phyloP scores from a whole-genome alignment of 164 flowering plant species.

The Santalum album region DNA sequence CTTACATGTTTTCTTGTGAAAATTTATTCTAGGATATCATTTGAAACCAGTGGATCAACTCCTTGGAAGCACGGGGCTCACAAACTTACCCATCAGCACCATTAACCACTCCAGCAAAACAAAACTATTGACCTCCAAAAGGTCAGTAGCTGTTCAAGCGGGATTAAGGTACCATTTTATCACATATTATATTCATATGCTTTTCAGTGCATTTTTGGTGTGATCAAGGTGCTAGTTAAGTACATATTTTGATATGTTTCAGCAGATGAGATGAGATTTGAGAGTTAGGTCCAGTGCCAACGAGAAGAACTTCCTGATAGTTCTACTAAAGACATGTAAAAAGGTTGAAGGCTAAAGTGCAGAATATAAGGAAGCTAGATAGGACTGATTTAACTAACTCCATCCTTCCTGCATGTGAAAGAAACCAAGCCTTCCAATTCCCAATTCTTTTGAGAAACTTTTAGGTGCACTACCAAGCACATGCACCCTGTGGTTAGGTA shows the following conservation, averaged over 20 bases:
- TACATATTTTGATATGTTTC: not conserved
- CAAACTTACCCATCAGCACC: conserved; percentile 25
- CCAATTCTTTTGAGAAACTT: too few species aligned
- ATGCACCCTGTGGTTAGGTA: too few species aligned
- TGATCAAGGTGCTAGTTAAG: not conserved
- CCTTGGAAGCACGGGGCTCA: conserved; percentile 14
- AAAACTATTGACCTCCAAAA: conserved; percentile 19
- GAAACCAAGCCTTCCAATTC: too few species aligned
- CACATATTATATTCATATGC: not conserved
- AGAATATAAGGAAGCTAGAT: too few species aligned
- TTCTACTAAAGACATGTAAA: too few species aligned
- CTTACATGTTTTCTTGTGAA: not conserved
- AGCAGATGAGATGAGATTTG: too few species aligned
- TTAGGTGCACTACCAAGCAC: too few species aligned
- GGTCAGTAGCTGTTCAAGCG: conserved; percentile 42
- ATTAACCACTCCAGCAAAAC: conserved; percentile 13
- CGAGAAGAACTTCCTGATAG: too few species aligned
- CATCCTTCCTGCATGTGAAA: too few species aligned
- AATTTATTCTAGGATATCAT: conserved; percentile 22
- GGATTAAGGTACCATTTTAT: conserved; percentile 26
- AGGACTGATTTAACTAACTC: too few species aligned
- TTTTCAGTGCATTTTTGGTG: not conserved
- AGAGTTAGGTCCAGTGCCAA: too few species aligned
- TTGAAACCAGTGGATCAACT: conserved; percentile 31
- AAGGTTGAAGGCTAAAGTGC: too few species aligned